Percentiles rank a stretch among this genome's conserved stretches.
Evolutionary conservation across 768 basidiomycete genomes (phyloP).

Genomic region (Mycena maculata): DNA sequence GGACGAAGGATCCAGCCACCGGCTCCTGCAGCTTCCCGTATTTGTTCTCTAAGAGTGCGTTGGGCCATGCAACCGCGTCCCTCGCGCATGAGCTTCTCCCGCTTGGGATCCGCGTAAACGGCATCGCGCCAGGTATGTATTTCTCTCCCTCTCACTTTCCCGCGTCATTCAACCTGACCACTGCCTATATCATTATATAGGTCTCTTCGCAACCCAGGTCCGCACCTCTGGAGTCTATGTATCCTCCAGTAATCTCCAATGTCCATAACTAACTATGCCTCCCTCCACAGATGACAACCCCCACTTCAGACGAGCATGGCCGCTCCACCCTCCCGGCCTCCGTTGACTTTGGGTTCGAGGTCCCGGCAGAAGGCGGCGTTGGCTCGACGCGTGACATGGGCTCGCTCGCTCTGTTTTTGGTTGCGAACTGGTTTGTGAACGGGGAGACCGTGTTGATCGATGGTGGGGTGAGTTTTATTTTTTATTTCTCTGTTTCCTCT

Average conservation of each 20-base stretch:
- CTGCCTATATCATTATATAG: too few species aligned
- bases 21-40: constrained; percentile 57
- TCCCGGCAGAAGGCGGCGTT: constrained; percentile 31
- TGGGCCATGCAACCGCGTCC: constrained; percentile 58
- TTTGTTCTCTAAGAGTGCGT: constrained; percentile 59
- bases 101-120: constrained; percentile 60
- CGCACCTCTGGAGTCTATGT: too few species aligned
- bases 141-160: neutral
- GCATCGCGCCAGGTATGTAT: constrained; percentile 54
- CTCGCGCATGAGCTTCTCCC: constrained; percentile 61
- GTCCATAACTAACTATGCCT: too few species aligned
- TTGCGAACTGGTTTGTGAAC: constrained; percentile 61
- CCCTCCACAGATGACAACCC: too few species aligned
- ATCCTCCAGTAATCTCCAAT: too few species aligned
- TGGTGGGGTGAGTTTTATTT: constrained; percentile 54
- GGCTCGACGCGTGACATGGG: constrained; percentile 58
- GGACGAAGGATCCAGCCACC: constrained; percentile 62
- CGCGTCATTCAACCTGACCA: neutral
- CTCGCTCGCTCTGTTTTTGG: constrained; percentile 54
- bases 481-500: neutral
- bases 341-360: too few species aligned
- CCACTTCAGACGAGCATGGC: too few species aligned
- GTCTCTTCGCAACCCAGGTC: constrained; percentile 49
- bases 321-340: too few species aligned
- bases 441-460: constrained; percentile 62